These are phyloP conservation scores for Nicotiana attenuata DNA, from an alignment of 257 asterid species.

Conservation along the genomic window DNA sequence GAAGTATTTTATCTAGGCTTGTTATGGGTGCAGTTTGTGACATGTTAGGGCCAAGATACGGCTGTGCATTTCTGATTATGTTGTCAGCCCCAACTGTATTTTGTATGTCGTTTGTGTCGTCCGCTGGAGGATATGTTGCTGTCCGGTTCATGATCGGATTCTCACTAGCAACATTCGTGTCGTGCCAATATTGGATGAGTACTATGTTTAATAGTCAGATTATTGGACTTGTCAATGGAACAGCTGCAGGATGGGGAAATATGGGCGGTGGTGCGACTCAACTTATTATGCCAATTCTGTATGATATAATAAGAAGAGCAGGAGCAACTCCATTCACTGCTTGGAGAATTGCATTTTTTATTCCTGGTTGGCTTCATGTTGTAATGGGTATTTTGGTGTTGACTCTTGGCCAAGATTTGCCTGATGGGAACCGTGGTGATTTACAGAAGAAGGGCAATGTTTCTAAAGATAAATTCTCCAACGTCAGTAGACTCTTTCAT, in stretches of 20 bases:
- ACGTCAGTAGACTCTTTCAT: constrained; percentile 21
- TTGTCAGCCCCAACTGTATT: constrained; percentile 57
- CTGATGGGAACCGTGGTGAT: constrained; percentile 51
- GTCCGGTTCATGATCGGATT: constrained; percentile 65
- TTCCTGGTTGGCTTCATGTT: constrained; percentile 59
- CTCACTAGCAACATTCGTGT: constrained; percentile 56
- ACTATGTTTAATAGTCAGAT: constrained; percentile 50
- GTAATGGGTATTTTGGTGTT: constrained; percentile 55
- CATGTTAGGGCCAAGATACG: constrained; percentile 52
- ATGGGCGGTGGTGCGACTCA: constrained; percentile 80
- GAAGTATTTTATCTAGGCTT: constrained; percentile 61
- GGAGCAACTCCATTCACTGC: constrained; percentile 56
- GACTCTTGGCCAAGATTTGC: constrained; percentile 63
- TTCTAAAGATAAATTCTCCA: constrained; percentile 39
- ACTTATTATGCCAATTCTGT: constrained; percentile 55
- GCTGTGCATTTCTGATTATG: constrained; percentile 50
- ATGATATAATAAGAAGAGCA: constrained; percentile 24
- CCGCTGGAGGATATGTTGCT: constrained; percentile 36
- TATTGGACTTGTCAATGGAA: constrained; percentile 50
- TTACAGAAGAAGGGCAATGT: constrained; percentile 51
- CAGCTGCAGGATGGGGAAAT: constrained; percentile 72
- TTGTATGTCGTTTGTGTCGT: constrained; percentile 43
- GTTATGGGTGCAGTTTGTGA: constrained; percentile 63
- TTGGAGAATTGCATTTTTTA: constrained; percentile 60
- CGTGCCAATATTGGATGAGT: constrained; percentile 64